A percentile compares a stretch with the other conserved stretches of the same genome.
Conservation (phyloP, 495 filamentous ascomycete species). For the Mycothermus thermophilus region DNA sequence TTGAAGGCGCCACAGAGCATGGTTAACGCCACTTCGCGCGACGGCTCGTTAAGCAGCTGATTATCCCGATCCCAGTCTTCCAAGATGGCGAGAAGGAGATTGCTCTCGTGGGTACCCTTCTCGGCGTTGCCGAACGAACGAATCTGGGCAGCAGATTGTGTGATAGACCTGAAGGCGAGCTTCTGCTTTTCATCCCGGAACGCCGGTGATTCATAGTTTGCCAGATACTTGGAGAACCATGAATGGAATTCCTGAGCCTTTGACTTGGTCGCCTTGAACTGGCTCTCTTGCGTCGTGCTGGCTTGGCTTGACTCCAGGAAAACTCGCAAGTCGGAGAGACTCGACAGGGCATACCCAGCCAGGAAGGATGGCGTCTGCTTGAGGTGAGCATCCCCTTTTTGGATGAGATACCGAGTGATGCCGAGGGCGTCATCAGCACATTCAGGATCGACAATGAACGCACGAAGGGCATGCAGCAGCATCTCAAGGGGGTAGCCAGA, state of each 20-base stretch:
- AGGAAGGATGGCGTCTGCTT: conserved; percentile 54
- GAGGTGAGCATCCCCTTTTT: conserved; percentile 52
- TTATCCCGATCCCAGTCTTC: conserved; percentile 48
- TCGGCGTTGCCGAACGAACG: conserved; percentile 44
- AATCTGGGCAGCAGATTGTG: conserved; percentile 46
- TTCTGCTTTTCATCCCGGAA: conserved; percentile 33
- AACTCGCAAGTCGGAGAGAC: conserved; percentile 56
- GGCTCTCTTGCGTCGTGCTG: conserved; percentile 60
- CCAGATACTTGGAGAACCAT: conserved; percentile 56
- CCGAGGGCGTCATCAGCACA: conserved; percentile 90
- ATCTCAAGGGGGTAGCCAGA: conserved; percentile 83
- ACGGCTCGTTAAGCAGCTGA: conserved; percentile 51
- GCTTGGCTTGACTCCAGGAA: conserved; percentile 54
- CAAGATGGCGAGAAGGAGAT: conserved; percentile 59
- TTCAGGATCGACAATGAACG: conserved; percentile 64
- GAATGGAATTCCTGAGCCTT: conserved; percentile 52
- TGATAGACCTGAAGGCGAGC: conserved; percentile 48
- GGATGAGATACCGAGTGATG: conserved; percentile 71
- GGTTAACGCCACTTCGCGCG: conserved; percentile 54
- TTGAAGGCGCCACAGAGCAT: conserved; percentile 64
- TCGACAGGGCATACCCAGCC: conserved; percentile 61
- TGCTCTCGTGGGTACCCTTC: conserved; percentile 51
- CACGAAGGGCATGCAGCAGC: conserved; percentile 66
- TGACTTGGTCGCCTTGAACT: conserved; percentile 53
- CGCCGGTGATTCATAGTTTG: conserved; percentile 36